Base-by-base conservation (phyloP, 192 early-diverging fungal species). In the Coemansia sp. region DNA sequence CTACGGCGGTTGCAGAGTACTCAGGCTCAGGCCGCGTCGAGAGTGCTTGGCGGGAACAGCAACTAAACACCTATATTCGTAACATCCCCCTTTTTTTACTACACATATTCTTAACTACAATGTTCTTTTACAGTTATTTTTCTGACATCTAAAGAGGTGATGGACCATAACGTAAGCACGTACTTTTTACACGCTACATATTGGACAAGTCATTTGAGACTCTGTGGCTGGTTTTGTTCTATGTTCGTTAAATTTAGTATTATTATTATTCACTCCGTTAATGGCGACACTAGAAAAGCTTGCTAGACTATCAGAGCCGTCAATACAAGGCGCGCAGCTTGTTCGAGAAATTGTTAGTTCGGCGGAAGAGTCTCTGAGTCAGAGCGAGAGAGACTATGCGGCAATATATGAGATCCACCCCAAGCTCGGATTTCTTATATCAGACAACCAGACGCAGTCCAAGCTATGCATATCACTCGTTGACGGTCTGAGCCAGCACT, bases 1-100 rank as follows among this genome's bases (percentile, higher is more conserved):
- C 86, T 92, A 80, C 88, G 90, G 63, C 87, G 91, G 52, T 88
- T 92, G 75, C 89, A 89, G 82, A 89, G 88, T 74, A 87, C 89
- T 65, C 91, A 92, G 85, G 89, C 88, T 52, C 79, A 85, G 72
- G 85, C 87, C 47, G 88, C 83, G 22, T 86, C 85, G 18, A 79
- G 68, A 9, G 78, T 86, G 16, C 76, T 90, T 70, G 64, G 76
- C 49, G 59, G 65, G 12, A 62, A 76, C 24, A 66, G 20, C 49
- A 52, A 7, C 49, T 52, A 52, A 52, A 73, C 63, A 62, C 9
- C 34, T 60, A 34, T 62, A 62, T 29, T 62, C 31, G 60, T 38
- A n/a, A 34, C 60, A 62, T 20, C 36, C 10, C 36, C 10, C 10
- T 36, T 60, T 18, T 33, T 33, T 34, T 59, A 59, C 57, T 59